Base-by-base conservation (phyloP, 2,329 filamentous ascomycete genomes). In the Aureobasidium mangrovei region DNA sequence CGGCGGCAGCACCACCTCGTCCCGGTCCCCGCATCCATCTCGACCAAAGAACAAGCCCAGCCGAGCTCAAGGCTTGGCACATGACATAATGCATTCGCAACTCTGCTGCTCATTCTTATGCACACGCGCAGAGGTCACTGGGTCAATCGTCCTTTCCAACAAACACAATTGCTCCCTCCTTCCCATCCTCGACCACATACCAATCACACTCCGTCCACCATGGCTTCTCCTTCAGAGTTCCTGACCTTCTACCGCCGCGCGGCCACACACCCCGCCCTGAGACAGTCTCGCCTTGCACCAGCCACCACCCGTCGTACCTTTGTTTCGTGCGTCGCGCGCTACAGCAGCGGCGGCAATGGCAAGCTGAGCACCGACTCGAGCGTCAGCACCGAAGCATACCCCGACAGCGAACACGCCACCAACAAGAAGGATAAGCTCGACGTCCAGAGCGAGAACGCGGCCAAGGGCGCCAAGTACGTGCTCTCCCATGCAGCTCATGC, bases 181-280 rank as follows among this genome's bases (percentile, higher is more conserved):
- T 18, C 43, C 26, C 33, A 27, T n/a, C 31, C 18, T n/a, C 18
- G 18, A 36, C n/a, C 43, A 36, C 27, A 31, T 3, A 3, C n/a
- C 8, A 41, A 38, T 32, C 45, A 49, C 45, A 39, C 28, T 7
- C 9, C 26, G 12, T 7, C 33, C 61, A 27, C 41, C 61, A 48
- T 59, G 57, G 60, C 65, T n/a, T 67, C 67, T 28, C 65, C 69
- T 8, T 67, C 69, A 31, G 65, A 69, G 54, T 69, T 70, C 64
- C 62, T 70, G 24, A 69, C 65, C 49, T 69, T 70, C 62, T 68
- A 66, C 64, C 67, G 69, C 54, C 63, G 60, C 40, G 45, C 61
- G 29, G 59, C 61, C 39, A 59, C 41, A 39, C 52, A 36, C 4
- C 48, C 55, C 12, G 39, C 48, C 39, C 42, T 59, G 38, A 52